phyloP scores from a whole-genome alignment of 1,139 yeast genomes.

The Debaryomyces nepalensis region DNA sequence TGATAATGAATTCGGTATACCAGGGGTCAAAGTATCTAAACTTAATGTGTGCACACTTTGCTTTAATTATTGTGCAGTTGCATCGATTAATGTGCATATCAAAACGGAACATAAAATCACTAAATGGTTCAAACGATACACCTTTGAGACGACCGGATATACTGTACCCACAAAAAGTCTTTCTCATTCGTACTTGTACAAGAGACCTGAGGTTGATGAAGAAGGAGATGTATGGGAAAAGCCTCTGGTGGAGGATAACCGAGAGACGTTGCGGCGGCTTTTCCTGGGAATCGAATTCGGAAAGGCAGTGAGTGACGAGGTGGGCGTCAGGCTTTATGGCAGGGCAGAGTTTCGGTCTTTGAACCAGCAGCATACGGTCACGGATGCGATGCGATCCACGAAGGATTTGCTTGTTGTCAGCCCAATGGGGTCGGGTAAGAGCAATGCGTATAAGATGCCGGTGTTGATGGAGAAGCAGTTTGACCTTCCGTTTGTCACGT shows the following conservation, averaged over 20 bases:
- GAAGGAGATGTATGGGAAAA: too few relatives aligned
- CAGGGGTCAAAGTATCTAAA: background rate
- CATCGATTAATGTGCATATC: background rate
- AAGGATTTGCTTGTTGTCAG: background rate
- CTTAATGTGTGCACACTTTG: background rate
- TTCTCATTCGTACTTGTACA: background rate
- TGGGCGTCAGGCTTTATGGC: too few relatives aligned
- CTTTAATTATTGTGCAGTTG: background rate
- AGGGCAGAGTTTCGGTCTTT: too few relatives aligned
- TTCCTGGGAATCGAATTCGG: too few relatives aligned
- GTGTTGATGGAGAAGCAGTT: background rate
- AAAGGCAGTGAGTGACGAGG: too few relatives aligned
- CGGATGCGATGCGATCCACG: too few relatives aligned
- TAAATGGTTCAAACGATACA: background rate
- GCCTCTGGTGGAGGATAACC: too few relatives aligned
- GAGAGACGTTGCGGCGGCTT: too few relatives aligned
- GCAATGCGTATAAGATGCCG: slow-evolving; percentile 2
- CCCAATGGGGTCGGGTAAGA: slow-evolving; percentile 2
- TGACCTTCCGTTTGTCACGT: background rate
- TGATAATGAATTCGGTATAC: background rate
- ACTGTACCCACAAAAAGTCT: background rate
- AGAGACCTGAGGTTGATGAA: background rate
- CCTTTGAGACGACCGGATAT: background rate
- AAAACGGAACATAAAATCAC: background rate
- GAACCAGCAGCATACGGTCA: too few relatives aligned